Base-by-base conservation (phyloP, 345 rosid genomes). In the Tarenaya hassleriana region DNA sequence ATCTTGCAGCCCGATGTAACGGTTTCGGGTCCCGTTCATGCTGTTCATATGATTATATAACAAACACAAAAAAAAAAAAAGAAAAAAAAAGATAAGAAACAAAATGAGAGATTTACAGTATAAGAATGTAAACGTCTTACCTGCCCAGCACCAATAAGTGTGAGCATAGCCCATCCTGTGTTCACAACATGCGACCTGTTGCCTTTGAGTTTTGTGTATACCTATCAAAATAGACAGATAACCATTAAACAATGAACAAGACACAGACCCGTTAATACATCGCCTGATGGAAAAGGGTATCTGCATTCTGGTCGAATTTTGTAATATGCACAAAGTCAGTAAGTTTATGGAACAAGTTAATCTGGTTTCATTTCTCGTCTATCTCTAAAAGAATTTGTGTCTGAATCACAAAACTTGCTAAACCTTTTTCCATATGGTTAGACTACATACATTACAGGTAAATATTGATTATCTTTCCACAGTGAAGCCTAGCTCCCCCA, bases 101-200 rank as follows among this genome's bases (percentile, higher is more conserved):
- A 38, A 37, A 54, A 50, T 46, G 24, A 50, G n/a, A 35, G 15
- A 6, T 37, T 29, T 12, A 20, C 52, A 32, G 13, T 13, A 52
- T 10, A 13, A 45, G 34, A 56, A 24, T 51, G 42, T 11, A 6
- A 49, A 7, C 53, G 16, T 46, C 70, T 58, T 68, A 83, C 86
- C 75, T 83, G 91, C 41, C 78, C 91, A 58, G 84, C 91, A 31
- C 44, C 71, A 38, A 79, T 77, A 31, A 83, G 75, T 42, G 84
- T 47, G 43, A 80, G 55, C 77, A 80, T 62, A 56, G 91, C 86
- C 91, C 84, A 83, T 54, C 67, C 67, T 16, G 91, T 77, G 54
- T 80, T 83, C 10, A 73, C 91, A 2, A 79, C 55, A 58, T 83
- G 91, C 39, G 84, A 47, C 47, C 49, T 56, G 55, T 75, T 69